phyloP scores from a whole-genome alignment of 768 basidiomycete species.

The Tylopilus sp. region DNA sequence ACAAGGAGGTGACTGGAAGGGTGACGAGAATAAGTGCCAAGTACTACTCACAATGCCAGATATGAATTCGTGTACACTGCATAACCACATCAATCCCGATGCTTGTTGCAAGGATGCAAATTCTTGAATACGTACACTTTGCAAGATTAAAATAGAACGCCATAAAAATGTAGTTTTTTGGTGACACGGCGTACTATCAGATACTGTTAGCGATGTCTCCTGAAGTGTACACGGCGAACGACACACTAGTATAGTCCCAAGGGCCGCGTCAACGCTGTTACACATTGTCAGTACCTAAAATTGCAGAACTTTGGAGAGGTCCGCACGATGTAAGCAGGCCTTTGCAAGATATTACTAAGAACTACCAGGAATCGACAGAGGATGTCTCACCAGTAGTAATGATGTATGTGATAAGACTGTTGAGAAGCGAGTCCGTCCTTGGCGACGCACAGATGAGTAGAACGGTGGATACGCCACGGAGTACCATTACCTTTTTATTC shows the following conservation, averaged over 20 bases:
- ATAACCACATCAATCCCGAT: not conserved
- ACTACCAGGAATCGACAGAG: not conserved
- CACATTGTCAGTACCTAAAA: not conserved
- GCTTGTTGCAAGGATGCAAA: not conserved
- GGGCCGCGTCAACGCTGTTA: slow-evolving; percentile 43
- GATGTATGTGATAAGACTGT: slow-evolving; percentile 46
- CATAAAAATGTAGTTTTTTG: slow-evolving; percentile 52
- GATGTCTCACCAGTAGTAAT: slow-evolving; percentile 52
- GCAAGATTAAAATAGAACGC: slow-evolving; percentile 51
- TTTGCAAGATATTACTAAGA: slow-evolving; percentile 26
- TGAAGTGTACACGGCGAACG: not conserved
- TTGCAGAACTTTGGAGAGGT: not conserved
- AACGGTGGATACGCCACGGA: not conserved
- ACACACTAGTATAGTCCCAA: slow-evolving; percentile 42
- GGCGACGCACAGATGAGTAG: not conserved
- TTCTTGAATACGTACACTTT: slow-evolving; percentile 40
- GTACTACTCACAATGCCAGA: slow-evolving; percentile 38
- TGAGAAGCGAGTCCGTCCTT: slow-evolving; percentile 52
- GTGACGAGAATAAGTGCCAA: not conserved
- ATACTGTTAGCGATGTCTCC: not conserved
- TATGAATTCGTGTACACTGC: slow-evolving; percentile 58
- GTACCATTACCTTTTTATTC: slow-evolving; percentile 41
- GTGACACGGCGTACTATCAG: slow-evolving; percentile 47
- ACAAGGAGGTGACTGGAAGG: not conserved
- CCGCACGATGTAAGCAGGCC: slow-evolving; percentile 39